These are phyloP conservation scores for Sphenostylis stenocarpa DNA, from an alignment of 306 rosid genomes.

Conservation along the genomic window DNA sequence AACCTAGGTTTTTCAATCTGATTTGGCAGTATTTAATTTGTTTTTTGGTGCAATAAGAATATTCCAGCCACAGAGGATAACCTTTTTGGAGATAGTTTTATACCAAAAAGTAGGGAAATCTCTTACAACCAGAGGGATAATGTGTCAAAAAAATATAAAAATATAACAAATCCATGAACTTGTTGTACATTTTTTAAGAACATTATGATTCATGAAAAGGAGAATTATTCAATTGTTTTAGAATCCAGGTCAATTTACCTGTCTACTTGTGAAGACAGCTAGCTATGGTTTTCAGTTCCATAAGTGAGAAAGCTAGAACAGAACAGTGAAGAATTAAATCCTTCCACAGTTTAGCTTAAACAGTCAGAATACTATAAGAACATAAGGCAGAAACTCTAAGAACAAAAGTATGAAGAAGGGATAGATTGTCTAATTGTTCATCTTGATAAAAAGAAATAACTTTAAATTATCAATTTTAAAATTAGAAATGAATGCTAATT, in stretches of 20 bases:
- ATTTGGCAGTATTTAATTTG: background rate
- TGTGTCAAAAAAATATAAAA: background rate
- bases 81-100: background rate
- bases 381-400: background rate
- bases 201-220: background rate
- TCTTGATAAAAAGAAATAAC: background rate
- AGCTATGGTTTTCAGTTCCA: background rate
- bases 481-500: background rate
- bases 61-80: background rate
- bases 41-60: background rate
- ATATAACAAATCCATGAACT: background rate
- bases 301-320: background rate
- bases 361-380: background rate
- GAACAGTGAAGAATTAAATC: background rate
- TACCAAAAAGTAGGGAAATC: background rate
- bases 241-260: background rate
- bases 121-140: background rate
- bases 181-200: background rate
- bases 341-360: background rate
- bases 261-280: background rate
- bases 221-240: background rate
- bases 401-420: background rate
- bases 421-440: conserved; percentile 4
- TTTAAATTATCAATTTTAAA: background rate
- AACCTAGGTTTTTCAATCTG: background rate